phyloP scores from a whole-genome alignment of 2,329 filamentous ascomycete genomes.

The Amylocarpus encephaloides region DNA sequence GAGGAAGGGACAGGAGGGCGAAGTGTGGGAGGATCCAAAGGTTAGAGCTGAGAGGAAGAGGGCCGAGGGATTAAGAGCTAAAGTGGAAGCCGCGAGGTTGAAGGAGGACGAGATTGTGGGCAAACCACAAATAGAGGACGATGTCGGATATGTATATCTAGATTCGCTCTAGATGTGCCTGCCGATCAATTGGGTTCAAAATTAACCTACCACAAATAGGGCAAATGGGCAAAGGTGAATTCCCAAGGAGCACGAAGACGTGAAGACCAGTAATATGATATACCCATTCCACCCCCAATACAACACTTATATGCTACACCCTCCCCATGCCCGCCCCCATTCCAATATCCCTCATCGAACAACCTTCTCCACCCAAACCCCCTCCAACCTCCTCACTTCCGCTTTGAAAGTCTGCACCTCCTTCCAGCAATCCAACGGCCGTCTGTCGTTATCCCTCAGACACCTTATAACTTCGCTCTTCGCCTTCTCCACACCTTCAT shows the following conservation, averaged over 20 bases:
- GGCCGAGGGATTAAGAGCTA: slow-evolving; percentile 48
- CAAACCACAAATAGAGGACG: neutral
- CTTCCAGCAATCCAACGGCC: slow-evolving; percentile 89
- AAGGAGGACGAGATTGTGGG: neutral
- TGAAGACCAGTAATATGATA: too few relatives aligned
- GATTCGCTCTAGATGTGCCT: too few relatives aligned
- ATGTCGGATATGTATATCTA: neutral
- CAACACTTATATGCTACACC: slow-evolving; percentile 22
- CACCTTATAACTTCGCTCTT: slow-evolving; percentile 73
- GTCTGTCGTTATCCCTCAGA: slow-evolving; percentile 74
- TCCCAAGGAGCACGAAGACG: too few relatives aligned
- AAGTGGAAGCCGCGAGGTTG: neutral
- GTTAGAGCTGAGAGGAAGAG: slow-evolving; percentile 49
- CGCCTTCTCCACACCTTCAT: slow-evolving; percentile 66
- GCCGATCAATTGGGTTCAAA: too few relatives aligned
- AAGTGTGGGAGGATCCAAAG: slow-evolving; percentile 49
- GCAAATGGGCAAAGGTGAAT: too few relatives aligned
- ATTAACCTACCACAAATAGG: too few relatives aligned
- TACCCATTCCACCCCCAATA: slow-evolving; percentile 7
- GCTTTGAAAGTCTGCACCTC: slow-evolving; percentile 88
- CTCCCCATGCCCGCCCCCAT: neutral
- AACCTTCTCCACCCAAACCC: slow-evolving; percentile 79
- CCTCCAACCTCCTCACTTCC: slow-evolving; percentile 82
- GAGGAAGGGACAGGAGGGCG: slow-evolving; percentile 32
- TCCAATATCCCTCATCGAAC: slow-evolving; percentile 35